Conservation (phyloP, 2,329 filamentous ascomycete species). For the Chaetomiaceae sp. region DNA sequence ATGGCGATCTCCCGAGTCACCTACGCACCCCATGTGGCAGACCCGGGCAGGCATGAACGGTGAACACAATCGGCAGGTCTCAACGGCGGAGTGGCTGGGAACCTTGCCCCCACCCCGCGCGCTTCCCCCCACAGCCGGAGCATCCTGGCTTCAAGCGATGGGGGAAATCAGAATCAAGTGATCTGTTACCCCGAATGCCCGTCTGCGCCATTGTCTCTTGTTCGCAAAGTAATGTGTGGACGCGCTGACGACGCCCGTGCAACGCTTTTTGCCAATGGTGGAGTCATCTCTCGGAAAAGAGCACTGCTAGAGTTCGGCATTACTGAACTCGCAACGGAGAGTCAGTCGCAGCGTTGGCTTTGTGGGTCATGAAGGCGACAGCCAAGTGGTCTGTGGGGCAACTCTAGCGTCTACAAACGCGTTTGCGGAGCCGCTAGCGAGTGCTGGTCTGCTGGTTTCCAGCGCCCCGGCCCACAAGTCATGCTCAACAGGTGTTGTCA, state of each 20-base stretch:
- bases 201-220: constrained; percentile 1
- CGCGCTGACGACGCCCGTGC: constrained; percentile 22
- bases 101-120: constrained; percentile 7
- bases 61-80: constrained; percentile 7
- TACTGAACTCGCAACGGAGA: constrained; percentile 13
- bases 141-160: background rate
- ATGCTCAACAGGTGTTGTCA: constrained; percentile 9
- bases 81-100: constrained; percentile 22
- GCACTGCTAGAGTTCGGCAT: too few relatives aligned
- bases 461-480: constrained; percentile 4
- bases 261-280: too few relatives aligned
- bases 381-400: constrained; percentile 9
- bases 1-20: constrained; percentile 1
- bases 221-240: constrained; percentile 14
- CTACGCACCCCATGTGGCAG: constrained; percentile 8
- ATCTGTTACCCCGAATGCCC: constrained; percentile 15
- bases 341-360: constrained; percentile 21
- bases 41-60: constrained; percentile 12
- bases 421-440: constrained; percentile 12
- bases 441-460: background rate
- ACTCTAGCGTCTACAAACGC: constrained; percentile 1
- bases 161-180: constrained; percentile 18
- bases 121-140: constrained; percentile 2
- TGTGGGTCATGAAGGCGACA: constrained; percentile 20
- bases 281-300: too few relatives aligned